Percentiles rank a stretch among this genome's conserved stretches.
phyloP scores from a whole-genome alignment of 192 early-diverging fungal genomes.

The Rhizoclosmatium sp. region DNA sequence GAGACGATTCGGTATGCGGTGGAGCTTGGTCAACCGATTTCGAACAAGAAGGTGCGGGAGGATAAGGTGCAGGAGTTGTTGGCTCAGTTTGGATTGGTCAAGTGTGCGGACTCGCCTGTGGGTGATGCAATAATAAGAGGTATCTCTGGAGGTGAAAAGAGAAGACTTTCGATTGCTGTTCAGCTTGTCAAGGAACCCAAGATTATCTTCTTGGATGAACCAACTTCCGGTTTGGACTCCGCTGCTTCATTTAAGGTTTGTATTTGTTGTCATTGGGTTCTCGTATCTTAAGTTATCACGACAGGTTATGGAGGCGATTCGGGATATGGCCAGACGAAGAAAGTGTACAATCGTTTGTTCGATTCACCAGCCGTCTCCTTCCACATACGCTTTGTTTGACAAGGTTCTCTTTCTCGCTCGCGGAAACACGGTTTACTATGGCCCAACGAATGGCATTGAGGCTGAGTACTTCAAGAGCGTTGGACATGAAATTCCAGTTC shows the following conservation, averaged over 20 bases:
- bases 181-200: conserved; percentile 68
- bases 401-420: conserved; percentile 74
- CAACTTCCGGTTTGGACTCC: conserved; percentile 73
- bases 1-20: conserved; percentile 49
- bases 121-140: conserved; percentile 74
- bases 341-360: conserved; percentile 65
- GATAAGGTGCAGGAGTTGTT: conserved; percentile 67
- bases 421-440: conserved; percentile 61
- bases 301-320: too few species aligned
- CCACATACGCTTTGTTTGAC: conserved; percentile 80
- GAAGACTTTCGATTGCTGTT: conserved; percentile 78
- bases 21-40: background rate
- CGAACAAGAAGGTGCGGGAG: conserved; percentile 47
- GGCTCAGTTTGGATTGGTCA: conserved; percentile 62
- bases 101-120: conserved; percentile 61
- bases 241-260: conserved; percentile 69
- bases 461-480: conserved; percentile 56
- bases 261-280: conserved; percentile 32
- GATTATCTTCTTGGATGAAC: conserved; percentile 66
- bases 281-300: too few species aligned
- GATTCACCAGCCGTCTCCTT: conserved; percentile 83
- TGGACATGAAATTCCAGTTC: conserved; percentile 10
- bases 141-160: conserved; percentile 83
- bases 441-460: conserved; percentile 49
- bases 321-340: background rate